These are phyloP conservation scores for Cordyceps sp. DNA, from an alignment of 2,329 filamentous ascomycete genomes.

Conservation along the genomic window DNA sequence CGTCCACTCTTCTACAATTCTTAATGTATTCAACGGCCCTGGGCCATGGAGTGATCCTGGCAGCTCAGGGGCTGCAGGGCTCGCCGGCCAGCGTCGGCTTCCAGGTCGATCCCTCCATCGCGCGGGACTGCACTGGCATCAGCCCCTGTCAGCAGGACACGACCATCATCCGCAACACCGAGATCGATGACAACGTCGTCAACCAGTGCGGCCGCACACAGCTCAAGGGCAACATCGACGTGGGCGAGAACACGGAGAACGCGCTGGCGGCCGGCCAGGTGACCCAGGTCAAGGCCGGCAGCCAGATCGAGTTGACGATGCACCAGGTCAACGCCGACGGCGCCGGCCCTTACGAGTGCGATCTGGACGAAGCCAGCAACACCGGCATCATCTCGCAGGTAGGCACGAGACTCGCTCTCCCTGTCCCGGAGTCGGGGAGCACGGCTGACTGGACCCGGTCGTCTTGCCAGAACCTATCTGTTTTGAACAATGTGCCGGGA, in stretches of 20 bases:
- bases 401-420: neutral
- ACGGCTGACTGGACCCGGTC: neutral
- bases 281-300: conserved; percentile 31
- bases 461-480: conserved; percentile 21
- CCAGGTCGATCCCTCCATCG: neutral
- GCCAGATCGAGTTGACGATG: conserved; percentile 13
- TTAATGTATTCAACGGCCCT: neutral
- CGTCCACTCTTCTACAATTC: too few species aligned
- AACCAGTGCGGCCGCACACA: conserved; percentile 48
- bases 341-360: conserved; percentile 33
- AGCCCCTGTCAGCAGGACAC: conserved; percentile 50
- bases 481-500: conserved; percentile 43
- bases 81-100: neutral
- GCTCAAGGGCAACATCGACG: conserved; percentile 42
- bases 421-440: neutral
- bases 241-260: conserved; percentile 37
- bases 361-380: conserved; percentile 31
- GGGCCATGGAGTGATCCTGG: neutral
- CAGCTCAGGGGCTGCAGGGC: neutral
- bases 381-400: conserved; percentile 8
- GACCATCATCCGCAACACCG: conserved; percentile 43
- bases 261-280: conserved; percentile 26
- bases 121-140: conserved; percentile 39
- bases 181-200: conserved; percentile 33
- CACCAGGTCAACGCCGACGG: conserved; percentile 6